A percentile compares a stretch with the other conserved stretches of the same genome.
phyloP scores from a whole-genome alignment of 2,329 filamentous ascomycete genomes.

The Aspergillus sp. region DNA sequence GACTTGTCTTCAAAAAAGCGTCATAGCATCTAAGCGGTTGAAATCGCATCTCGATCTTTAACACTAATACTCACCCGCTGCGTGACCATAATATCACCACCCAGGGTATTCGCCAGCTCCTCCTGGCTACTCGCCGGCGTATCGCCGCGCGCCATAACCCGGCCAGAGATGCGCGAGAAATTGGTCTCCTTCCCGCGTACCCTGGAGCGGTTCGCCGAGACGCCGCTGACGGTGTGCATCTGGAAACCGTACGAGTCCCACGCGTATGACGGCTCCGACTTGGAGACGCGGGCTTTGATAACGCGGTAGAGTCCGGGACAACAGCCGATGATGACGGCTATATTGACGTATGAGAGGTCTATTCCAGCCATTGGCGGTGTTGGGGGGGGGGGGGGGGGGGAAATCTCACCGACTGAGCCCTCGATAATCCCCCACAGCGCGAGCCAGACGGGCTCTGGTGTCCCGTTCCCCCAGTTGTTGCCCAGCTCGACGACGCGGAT shows the following conservation, averaged over 20 bases:
- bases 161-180: background rate
- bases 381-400: background rate
- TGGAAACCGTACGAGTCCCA: conserved; percentile 11
- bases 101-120: conserved; percentile 8
- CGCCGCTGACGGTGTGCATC: conserved; percentile 3
- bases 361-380: conserved; percentile 1
- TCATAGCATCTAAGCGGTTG: too few species aligned
- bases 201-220: conserved; percentile 5
- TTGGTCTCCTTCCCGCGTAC: background rate
- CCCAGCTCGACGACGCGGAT: conserved; percentile 34
- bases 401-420: conserved; percentile 29
- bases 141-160: background rate
- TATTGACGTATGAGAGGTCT: background rate
- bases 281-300: conserved; percentile 11
- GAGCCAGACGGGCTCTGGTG: conserved; percentile 35
- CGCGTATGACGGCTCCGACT: conserved; percentile 9
- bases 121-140: conserved; percentile 15
- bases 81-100: conserved; percentile 14
- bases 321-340: conserved; percentile 24
- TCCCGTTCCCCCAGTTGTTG: conserved; percentile 20
- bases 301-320: conserved; percentile 17
- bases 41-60: conserved; percentile 22
- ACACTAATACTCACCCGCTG: conserved; percentile 13
- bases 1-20: background rate
- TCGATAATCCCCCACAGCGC: conserved; percentile 39